Evolutionary conservation across 2,329 filamentous ascomycete species (phyloP).

Genomic region (Colletotrichum tanaceti): DNA sequence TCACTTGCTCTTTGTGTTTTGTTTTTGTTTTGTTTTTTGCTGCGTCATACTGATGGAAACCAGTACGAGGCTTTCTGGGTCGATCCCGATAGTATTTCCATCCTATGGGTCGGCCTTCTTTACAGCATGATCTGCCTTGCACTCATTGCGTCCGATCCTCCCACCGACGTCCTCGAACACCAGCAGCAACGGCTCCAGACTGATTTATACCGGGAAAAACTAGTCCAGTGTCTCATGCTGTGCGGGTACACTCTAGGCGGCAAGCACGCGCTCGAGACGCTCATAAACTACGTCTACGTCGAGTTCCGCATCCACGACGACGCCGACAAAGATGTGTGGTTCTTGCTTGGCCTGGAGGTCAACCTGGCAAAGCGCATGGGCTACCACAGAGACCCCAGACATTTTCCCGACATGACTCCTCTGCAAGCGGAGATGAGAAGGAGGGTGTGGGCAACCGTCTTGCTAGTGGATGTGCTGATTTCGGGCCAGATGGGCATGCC

Average conservation of each 20-base stretch:
- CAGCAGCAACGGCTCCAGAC: slow-evolving; percentile 39
- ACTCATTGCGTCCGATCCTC: slow-evolving; percentile 43
- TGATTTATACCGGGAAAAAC: slow-evolving; percentile 43
- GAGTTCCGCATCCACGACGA: slow-evolving; percentile 26
- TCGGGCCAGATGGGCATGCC: slow-evolving; percentile 61
- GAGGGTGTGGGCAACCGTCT: slow-evolving; percentile 55
- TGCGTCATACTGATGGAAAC: not conserved
- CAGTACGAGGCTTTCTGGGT: slow-evolving; percentile 49
- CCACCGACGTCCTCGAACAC: slow-evolving; percentile 41
- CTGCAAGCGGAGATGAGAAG: slow-evolving; percentile 60
- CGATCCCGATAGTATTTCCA: slow-evolving; percentile 38
- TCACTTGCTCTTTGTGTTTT: not conserved
- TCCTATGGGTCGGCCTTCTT: slow-evolving; percentile 48
- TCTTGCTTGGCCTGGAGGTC: slow-evolving; percentile 50
- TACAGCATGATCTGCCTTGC: slow-evolving; percentile 49
- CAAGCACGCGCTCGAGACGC: slow-evolving; percentile 37
- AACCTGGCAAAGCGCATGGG: slow-evolving; percentile 54
- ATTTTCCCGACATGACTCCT: slow-evolving; percentile 53
- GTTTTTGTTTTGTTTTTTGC: too few relatives aligned
- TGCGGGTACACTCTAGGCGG: slow-evolving; percentile 46
- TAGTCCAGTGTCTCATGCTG: slow-evolving; percentile 47
- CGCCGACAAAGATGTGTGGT: slow-evolving; percentile 41
- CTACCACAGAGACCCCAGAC: slow-evolving; percentile 58
- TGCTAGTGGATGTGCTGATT: slow-evolving; percentile 55
- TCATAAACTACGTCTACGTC: slow-evolving; percentile 34